phyloP scores from a whole-genome alignment of 2,329 filamentous ascomycete species.

The Aspergillus sp. region DNA sequence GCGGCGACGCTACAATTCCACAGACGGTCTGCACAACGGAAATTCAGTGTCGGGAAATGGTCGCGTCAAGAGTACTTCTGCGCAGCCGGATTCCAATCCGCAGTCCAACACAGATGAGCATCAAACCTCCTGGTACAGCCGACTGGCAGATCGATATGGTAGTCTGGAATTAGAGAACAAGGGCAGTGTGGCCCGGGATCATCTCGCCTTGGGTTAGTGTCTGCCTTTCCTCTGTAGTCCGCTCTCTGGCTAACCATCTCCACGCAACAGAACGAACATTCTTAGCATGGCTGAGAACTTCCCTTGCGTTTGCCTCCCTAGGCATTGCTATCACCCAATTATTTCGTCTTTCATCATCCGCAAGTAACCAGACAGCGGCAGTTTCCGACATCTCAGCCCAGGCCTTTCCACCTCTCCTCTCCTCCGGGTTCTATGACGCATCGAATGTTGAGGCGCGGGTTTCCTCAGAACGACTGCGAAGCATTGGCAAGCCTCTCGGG shows the following conservation, averaged over 20 bases:
- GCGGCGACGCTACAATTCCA: conserved; percentile 33
- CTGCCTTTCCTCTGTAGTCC: neutral
- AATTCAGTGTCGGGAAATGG: conserved; percentile 11
- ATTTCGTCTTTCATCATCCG: conserved; percentile 59
- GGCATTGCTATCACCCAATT: conserved; percentile 66
- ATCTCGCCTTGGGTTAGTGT: conserved; percentile 58
- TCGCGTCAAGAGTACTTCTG: conserved; percentile 7
- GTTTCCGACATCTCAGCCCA: conserved; percentile 11
- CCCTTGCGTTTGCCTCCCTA: conserved; percentile 63
- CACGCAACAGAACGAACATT: conserved; percentile 59
- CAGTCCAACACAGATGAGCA: conserved; percentile 13
- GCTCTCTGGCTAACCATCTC: neutral
- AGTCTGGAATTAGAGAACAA: conserved; percentile 65
- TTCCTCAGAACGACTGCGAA: conserved; percentile 37
- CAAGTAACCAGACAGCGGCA: conserved; percentile 21
- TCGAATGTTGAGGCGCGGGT: conserved; percentile 14
- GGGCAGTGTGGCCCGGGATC: conserved; percentile 63
- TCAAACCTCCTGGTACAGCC: conserved; percentile 45
- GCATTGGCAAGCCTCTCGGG: conserved; percentile 60
- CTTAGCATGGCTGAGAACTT: conserved; percentile 65
- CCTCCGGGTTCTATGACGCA: conserved; percentile 18
- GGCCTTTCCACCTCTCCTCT: conserved; percentile 18
- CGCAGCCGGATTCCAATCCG: conserved; percentile 3
- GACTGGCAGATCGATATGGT: conserved; percentile 57
- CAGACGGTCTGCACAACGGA: conserved; percentile 19